Base-by-base conservation (phyloP, 1,139 yeast species). In the Geotrichum restrictum region DNA sequence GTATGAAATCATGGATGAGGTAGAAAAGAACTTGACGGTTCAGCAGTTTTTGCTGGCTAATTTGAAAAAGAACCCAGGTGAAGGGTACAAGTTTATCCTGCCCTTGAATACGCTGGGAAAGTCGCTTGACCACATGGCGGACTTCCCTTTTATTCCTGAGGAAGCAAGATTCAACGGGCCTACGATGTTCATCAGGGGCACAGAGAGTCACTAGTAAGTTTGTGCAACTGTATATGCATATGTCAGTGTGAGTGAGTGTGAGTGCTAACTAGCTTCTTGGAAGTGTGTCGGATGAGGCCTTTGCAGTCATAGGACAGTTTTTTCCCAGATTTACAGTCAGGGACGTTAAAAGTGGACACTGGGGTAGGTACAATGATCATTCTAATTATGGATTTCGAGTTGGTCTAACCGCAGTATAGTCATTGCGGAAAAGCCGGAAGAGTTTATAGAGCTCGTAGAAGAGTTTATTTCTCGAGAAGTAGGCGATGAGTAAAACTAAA, bases 261-360 rank as follows among this genome's bases (percentile, higher is more conserved):
- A n/a, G n/a, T n/a, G n/a, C 33, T 4, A 21, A 16, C 27, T 19
- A 24, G 32, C 19, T n/a, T 21, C 27, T 6, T 10, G 19, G 18
- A 6, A 64, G 68, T 66, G 83, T 91, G n/a, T 83, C 95, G 0
- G 98, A 91, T 67, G 97, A 89, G 56, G 80, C 79, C 29, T 69
- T 89, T 34, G 84, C 88, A 0, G 81, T 80, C 32, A 84, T 88
- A 52, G 95, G 94, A 1, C 72, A 74, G 54, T 86, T 79, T 63
- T 93, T 89, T 71, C 97, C 98, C 0, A 73, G 76, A 45, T 89
- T 89, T 64, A 86, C 80, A 56, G 70, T 87, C 11, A 74, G 79
- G 48, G 96, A 87, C 62, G 74, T 93, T 31, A 83, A 87, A 24
- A 79, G 89, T 1, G 97, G 97, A 1, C 98, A 93, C 69, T 93